A percentile compares a stretch with the other conserved stretches of the same genome.
These are phyloP conservation scores for Coemansia sp. DNA, from an alignment of 192 early-diverging fungal genomes.

Conservation along the genomic window DNA sequence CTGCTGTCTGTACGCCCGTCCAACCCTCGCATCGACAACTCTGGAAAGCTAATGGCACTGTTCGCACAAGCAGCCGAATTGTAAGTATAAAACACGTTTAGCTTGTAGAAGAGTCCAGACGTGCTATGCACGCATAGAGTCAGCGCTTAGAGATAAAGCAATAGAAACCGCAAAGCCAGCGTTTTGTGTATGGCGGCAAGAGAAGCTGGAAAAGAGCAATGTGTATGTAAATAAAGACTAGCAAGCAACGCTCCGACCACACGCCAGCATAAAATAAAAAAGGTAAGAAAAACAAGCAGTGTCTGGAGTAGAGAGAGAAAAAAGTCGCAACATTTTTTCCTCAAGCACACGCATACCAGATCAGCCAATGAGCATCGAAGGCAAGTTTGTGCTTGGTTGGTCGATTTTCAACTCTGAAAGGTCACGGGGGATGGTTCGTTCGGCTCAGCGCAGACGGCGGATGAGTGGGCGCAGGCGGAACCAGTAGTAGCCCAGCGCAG, in stretches of 20 bases:
- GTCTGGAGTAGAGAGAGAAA: background rate
- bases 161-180: background rate
- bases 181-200: background rate
- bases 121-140: background rate
- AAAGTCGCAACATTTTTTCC: constrained; percentile 2
- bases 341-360: background rate
- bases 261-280: background rate
- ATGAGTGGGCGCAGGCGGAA: constrained; percentile 41
- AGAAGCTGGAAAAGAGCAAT: background rate
- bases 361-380: constrained; percentile 8
- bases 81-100: background rate
- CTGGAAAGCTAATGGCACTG: background rate
- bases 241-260: background rate
- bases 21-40: constrained; percentile 12
- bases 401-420: background rate
- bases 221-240: background rate
- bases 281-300: background rate
- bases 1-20: constrained; percentile 3
- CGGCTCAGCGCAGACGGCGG: constrained; percentile 33
- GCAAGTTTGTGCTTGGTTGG: background rate
- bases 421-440: background rate
- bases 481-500: constrained; percentile 53
- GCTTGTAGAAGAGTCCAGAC: background rate
- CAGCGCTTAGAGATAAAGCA: background rate
- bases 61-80: background rate